phyloP scores from a whole-genome alignment of 495 filamentous ascomycete genomes.

The Aspergillus olivimuriae region DNA sequence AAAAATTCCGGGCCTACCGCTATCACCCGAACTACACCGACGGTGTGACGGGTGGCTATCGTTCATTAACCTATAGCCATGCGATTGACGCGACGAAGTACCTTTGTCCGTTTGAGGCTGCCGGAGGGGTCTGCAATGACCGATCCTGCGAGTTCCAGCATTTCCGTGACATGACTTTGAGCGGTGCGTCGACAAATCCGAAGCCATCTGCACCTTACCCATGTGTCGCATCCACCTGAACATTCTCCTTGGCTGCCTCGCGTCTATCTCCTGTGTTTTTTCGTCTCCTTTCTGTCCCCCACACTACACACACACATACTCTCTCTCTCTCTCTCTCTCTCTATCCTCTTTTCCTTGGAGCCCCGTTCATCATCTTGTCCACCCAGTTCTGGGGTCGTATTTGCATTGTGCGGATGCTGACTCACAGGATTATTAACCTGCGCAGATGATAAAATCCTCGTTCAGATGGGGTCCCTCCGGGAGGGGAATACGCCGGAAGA shows the following conservation, averaged over 20 bases:
- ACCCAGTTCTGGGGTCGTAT: constrained; percentile 8
- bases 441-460: constrained; percentile 80
- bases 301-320: not conserved
- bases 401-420: constrained; percentile 52
- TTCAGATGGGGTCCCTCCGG: constrained; percentile 67
- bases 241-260: too few relatives aligned
- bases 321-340: constrained; percentile 6
- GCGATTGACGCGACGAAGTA: constrained; percentile 67
- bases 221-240: constrained; percentile 9
- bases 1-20: constrained; percentile 78
- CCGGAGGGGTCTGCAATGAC: constrained; percentile 72
- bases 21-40: constrained; percentile 72
- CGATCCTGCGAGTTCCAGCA: constrained; percentile 68
- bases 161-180: constrained; percentile 65
- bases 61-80: constrained; percentile 89
- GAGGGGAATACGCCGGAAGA: constrained; percentile 68
- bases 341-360: constrained; percentile 2
- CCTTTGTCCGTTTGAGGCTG: constrained; percentile 68
- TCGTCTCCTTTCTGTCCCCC: constrained; percentile 2
- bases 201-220: constrained; percentile 23
- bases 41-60: constrained; percentile 66
- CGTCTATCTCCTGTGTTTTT: constrained; percentile 6
- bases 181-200: constrained; percentile 65
- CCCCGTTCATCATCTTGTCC: too few relatives aligned
- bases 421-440: constrained; percentile 45